Evolutionary conservation across 306 rosid species (phyloP), one percentile per base, ranked within the genome.

Genomic region (Casuarina glauca): DNA sequence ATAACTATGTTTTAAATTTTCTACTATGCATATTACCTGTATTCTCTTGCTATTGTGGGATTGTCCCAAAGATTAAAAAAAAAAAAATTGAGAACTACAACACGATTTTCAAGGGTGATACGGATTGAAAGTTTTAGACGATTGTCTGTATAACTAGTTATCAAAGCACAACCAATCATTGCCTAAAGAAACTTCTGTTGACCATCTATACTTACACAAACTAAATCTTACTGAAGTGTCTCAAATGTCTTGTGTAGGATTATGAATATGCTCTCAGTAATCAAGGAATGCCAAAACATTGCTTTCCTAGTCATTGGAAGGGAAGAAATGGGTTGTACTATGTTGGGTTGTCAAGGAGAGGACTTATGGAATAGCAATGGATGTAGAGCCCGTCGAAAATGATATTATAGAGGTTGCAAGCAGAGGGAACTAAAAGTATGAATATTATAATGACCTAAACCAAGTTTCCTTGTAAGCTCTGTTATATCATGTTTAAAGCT

Each of bases 61-160:
- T 90, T 68, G 38, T 90, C 35, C 88, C 88, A 45, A 50, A 45
- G 45, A 79, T 90, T 0, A 26, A 26, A 26, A 26, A 26, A 48
- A 3, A 4, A 38, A 89, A 45, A 52, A 84, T 89, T 17, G 79
- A 88, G 72, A 80, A 82, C 17, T 75, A 75, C 9, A 74, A 62
- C 32, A 81, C 88, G 32, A 10, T 53, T 0, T 93, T 93, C 48
- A 82, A 15, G 57, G 79, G 85, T 67, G 79, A 81, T 1, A 43
- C 2, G 11, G 81, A 58, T n/a, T 73, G 80, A 6, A 76, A 75
- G 13, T 91, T 88, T 53, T 90, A 90, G 46, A 89, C 57, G 0
- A 89, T 93, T 9, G 77, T 89, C 1, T 89, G 90, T 50, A 89
- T 91, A 3, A 93, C 96, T 13, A 93, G 96, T 46, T 93, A 86